phyloP scores from a whole-genome alignment of 331 rosid genomes.

The Stylosanthes scabra region DNA sequence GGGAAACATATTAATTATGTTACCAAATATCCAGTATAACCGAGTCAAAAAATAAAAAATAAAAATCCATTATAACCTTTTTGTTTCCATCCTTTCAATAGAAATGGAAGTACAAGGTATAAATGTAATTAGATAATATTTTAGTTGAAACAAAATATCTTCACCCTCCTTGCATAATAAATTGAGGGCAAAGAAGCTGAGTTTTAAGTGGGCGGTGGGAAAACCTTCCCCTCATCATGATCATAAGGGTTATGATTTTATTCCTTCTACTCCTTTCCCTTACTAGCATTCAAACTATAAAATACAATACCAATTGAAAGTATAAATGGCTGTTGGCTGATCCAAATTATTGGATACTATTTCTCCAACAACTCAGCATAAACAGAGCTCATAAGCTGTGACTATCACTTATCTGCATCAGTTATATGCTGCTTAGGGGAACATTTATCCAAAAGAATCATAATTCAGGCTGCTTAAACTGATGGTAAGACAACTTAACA shows the following conservation, averaged over 20 bases:
- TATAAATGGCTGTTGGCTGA: neutral
- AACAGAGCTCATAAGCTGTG: conserved; percentile 12
- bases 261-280: neutral
- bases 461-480: conserved; percentile 15
- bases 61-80: neutral
- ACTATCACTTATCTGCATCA: neutral
- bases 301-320: neutral
- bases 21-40: neutral
- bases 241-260: neutral
- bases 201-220: neutral
- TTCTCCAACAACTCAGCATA: neutral
- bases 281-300: neutral
- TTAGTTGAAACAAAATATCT: neutral
- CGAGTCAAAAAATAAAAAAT: too few species aligned
- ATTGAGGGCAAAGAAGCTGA: neutral
- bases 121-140: neutral
- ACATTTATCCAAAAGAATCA: conserved; percentile 7
- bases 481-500: conserved; percentile 18
- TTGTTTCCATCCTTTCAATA: neutral
- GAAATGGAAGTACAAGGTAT: neutral
- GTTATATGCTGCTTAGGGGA: conserved; percentile 17
- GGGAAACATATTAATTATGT: too few species aligned
- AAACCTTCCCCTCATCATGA: neutral
- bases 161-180: neutral
- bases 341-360: neutral